Percentiles rank a stretch among this genome's conserved stretches.
These are phyloP conservation scores for Coffea canephora DNA, from an alignment of 257 asterid genomes.

Conservation along the genomic window DNA sequence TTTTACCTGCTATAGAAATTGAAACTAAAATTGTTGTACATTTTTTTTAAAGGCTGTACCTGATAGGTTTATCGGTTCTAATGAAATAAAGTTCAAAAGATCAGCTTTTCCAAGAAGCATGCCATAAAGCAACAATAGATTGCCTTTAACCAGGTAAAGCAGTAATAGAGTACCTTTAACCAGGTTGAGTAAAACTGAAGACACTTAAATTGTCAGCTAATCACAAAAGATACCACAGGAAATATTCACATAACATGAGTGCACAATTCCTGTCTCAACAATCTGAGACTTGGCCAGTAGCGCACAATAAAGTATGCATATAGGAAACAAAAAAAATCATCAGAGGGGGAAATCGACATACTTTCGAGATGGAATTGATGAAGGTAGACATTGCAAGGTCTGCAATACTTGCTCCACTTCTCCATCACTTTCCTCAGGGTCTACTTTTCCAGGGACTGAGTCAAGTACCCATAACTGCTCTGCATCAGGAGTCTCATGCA, in stretches of 20 bases:
- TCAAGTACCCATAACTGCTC: conserved; percentile 94
- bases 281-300: neutral
- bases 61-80: neutral
- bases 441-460: conserved; percentile 84
- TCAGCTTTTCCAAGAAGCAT: neutral
- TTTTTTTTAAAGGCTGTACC: no score
- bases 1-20: neutral
- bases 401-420: conserved; percentile 88
- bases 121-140: neutral
- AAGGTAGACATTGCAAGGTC: conserved; percentile 66
- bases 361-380: conserved; percentile 73
- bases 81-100: neutral
- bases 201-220: neutral
- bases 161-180: neutral
- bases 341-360: conserved; percentile 29
- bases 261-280: neutral
- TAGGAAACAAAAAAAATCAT: conserved; percentile 8
- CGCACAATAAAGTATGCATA: conserved; percentile 5
- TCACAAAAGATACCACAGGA: neutral
- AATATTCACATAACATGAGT: neutral
- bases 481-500: conserved; percentile 46
- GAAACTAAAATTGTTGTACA: neutral
- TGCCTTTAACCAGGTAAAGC: neutral
- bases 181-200: neutral
- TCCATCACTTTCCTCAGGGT: conserved; percentile 51